Conservation (phyloP, 352 stramenopile genomes). For the Phytophthora fragariaefolia region DNA sequence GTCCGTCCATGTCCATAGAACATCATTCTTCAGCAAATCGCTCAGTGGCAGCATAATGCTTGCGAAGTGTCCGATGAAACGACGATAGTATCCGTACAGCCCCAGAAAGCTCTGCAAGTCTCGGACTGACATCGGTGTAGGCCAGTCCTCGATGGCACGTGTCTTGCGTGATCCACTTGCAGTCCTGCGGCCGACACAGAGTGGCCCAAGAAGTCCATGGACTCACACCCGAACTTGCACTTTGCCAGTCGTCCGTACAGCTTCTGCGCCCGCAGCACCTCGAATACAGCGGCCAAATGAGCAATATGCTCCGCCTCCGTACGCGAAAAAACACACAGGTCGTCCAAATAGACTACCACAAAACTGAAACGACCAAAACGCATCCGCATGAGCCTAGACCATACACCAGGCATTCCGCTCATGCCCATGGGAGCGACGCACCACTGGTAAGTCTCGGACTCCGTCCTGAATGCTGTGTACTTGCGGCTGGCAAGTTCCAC, state of each 20-base stretch:
- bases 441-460: conserved; percentile 49
- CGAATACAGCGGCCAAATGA: conserved; percentile 32
- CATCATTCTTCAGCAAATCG: conserved; percentile 33
- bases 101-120: conserved; percentile 39
- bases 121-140: conserved; percentile 3
- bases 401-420: conserved; percentile 45
- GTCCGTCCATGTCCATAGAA: conserved; percentile 21
- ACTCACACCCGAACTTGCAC: conserved; percentile 23
- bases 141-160: conserved; percentile 23
- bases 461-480: conserved; percentile 44
- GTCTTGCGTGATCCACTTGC: conserved; percentile 34
- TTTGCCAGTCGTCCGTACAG: conserved; percentile 31
- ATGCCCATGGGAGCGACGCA: conserved; percentile 47
- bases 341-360: conserved; percentile 42
- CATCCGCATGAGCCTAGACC: conserved; percentile 42
- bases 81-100: conserved; percentile 36
- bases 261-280: conserved; percentile 28
- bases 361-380: conserved; percentile 38
- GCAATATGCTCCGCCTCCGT: conserved; percentile 14
- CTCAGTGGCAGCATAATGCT: conserved; percentile 26
- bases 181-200: conserved; percentile 24
- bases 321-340: conserved; percentile 36
- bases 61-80: conserved; percentile 34
- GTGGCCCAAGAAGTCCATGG: conserved; percentile 38
- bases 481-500: neutral